Conservation (phyloP, 2,329 filamentous ascomycete species). For the Pezicula carpinea region DNA sequence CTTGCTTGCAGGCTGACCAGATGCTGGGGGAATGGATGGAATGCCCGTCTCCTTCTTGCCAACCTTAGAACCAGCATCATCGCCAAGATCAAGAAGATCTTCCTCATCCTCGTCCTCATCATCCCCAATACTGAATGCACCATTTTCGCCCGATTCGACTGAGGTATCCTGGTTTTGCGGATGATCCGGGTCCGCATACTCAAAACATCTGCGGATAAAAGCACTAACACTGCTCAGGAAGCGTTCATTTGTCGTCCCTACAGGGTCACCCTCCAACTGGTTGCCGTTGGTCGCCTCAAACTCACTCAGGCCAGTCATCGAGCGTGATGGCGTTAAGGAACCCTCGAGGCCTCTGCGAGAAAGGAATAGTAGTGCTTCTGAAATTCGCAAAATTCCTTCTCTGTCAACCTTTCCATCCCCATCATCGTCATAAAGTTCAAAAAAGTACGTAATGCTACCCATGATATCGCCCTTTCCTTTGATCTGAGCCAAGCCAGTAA, state of each 20-base stretch:
- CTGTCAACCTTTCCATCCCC: slow-evolving; percentile 87
- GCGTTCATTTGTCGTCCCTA: slow-evolving; percentile 71
- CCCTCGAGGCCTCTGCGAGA: slow-evolving; percentile 84
- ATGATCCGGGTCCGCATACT: slow-evolving; percentile 93
- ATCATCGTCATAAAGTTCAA: slow-evolving; percentile 93
- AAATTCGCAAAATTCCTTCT: slow-evolving; percentile 91
- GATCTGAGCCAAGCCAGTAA: slow-evolving; percentile 82
- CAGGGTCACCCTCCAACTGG: slow-evolving; percentile 28
- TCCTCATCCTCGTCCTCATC: slow-evolving; percentile 57
- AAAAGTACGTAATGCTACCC: slow-evolving; percentile 97
- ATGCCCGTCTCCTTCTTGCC: slow-evolving; percentile 24
- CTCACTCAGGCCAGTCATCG: slow-evolving; percentile 48
- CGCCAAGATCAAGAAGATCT: slow-evolving; percentile 57
- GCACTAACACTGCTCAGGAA: slow-evolving; percentile 92
- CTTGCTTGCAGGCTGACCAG: slow-evolving; percentile 4
- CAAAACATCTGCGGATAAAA: slow-evolving; percentile 94
- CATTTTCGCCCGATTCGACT: slow-evolving; percentile 28
- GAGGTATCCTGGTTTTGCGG: slow-evolving; percentile 50
- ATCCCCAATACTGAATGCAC: slow-evolving; percentile 71
- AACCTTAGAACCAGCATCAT: slow-evolving; percentile 34
- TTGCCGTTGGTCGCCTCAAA: slow-evolving; percentile 31
- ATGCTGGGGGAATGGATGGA: slow-evolving; percentile 17
- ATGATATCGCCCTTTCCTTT: slow-evolving; percentile 95
- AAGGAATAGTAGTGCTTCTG: slow-evolving; percentile 87
- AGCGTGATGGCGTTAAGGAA: slow-evolving; percentile 60